Evolutionary conservation across 2,329 filamentous ascomycete genomes (phyloP), one percentile per base, ranked within the genome.

Genomic region (Hypoxylon sp.): DNA sequence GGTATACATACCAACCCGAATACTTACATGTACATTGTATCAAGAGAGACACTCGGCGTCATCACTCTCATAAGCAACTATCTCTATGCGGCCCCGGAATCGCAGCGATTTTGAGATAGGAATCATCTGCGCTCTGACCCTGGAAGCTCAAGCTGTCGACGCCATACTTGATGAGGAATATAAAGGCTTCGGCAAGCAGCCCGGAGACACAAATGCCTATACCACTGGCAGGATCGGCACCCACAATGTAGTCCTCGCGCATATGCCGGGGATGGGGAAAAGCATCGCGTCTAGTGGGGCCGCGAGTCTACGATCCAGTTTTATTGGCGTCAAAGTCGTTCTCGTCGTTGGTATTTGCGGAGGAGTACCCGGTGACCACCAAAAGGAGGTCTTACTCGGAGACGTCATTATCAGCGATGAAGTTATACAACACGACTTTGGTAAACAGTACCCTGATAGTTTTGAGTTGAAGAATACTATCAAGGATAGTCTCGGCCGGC

Each of bases 321-420:
- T 53, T 25, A 23, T 23, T 23, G 32, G 19, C 3, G 32, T 53
- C 32, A 21, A 53, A 23, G 14, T 53, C 10, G 32, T 21, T 21
- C 50, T 53, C 11, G 50, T 53, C 32, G 50, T 38, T 38, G 50
- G 50, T 25, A 53, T 38, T 21, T 53, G 50, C 25, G 50, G 50
- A n/a, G 30, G 50, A 14, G 30, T 38, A 1, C 50, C 50, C 7
- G 13, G 19, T 7, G 13, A 10, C 5, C 11, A 32, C 10, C 30
- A 14, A 6, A 38, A 25, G 3, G 50, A 41, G 34, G 36, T 53
- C 6, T 23, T 53, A 14, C 50, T 53, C 5, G 50, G 50, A 7
- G 50, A 53, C 11, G 50, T 53, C 9, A 53, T 53, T 11, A 53
- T 53, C 50, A 53, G 50, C 32, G 32, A 36, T 34, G 50, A 19